Evolutionary conservation across 805 yeast genomes (phyloP), one percentile per base, ranked within the genome.

Genomic region (Candida dajiaensis): DNA sequence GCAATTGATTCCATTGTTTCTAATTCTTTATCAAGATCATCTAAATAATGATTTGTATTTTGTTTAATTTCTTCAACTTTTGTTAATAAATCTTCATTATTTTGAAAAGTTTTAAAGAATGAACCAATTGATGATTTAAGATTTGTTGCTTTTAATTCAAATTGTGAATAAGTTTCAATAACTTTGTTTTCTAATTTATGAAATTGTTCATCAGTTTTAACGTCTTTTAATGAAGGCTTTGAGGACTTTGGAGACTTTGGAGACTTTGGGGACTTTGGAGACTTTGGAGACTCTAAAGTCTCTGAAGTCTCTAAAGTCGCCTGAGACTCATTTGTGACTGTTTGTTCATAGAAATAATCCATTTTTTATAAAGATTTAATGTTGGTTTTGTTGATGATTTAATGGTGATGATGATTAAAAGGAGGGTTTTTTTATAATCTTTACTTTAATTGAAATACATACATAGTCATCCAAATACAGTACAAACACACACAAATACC

Each of bases 1-100:
- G 95, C 90, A 28, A 73, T 65, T 43, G 74, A 76, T 61, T 90
- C 97, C 8, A 88, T 81, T 44, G 71, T 71, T 54, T 86, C 96
- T 40, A 90, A 70, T 54, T 81, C 83, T 52, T 77, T 67, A 62
- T 89, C 97, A 50, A 90, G 71, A 8, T 78, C 76, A 51, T 87
- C 90, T 42, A 89, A 69, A 43, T 76, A 78, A 40, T 72, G 73
- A 54, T 85, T 88, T 8, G 89, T 81, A 8, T 11, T 28, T 28
- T 12, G 31, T 28, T 7, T 12, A n/a, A n/a, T 28, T 7, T 28
- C 31, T 11, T 28, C n/a, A 11, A 28, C 31, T 3, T 64, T 61
- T 11, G 43, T 52, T 16, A 70, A 44, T 29, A 61, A 61, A n/a
- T n/a, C n/a, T 6, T 62, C 69, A 6, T 69, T 66, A 9, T 67